These are phyloP conservation scores for Solanum piurae DNA, from an alignment of 257 asterid genomes.

Conservation along the genomic window DNA sequence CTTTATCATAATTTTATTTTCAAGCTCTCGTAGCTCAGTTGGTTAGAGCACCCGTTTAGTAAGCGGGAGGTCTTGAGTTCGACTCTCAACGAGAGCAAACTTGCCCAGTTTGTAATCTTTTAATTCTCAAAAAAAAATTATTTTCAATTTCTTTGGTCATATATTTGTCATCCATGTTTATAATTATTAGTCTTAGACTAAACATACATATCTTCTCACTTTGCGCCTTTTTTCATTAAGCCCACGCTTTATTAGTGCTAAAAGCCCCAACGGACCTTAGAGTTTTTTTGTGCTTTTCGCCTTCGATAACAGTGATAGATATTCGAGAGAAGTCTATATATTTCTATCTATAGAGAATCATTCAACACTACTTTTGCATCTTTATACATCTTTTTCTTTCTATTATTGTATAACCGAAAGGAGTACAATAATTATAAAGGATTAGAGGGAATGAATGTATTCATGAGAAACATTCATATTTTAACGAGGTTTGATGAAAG, in stretches of 20 bases:
- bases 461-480: not conserved
- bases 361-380: not conserved
- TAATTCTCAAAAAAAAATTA: not conserved
- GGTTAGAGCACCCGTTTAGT: conserved; percentile 98
- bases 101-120: not conserved
- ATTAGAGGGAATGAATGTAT: not conserved
- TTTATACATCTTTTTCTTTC: not conserved
- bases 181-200: not conserved
- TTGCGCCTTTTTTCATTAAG: not conserved
- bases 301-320: not conserved
- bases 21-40: conserved; percentile 80
- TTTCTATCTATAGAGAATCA: not conserved
- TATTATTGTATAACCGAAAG: not conserved
- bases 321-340: not conserved
- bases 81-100: conserved; percentile 64
- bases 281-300: not conserved
- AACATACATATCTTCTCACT: not conserved
- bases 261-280: not conserved
- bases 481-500: not conserved
- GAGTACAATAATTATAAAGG: not conserved
- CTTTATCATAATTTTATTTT: not conserved
- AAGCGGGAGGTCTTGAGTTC: conserved; percentile 98
- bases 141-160: not conserved
- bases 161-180: too few species aligned
- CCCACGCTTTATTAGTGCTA: not conserved